Conservation (phyloP, 169 alveolate species). For the Plasmodium malariae region DNA sequence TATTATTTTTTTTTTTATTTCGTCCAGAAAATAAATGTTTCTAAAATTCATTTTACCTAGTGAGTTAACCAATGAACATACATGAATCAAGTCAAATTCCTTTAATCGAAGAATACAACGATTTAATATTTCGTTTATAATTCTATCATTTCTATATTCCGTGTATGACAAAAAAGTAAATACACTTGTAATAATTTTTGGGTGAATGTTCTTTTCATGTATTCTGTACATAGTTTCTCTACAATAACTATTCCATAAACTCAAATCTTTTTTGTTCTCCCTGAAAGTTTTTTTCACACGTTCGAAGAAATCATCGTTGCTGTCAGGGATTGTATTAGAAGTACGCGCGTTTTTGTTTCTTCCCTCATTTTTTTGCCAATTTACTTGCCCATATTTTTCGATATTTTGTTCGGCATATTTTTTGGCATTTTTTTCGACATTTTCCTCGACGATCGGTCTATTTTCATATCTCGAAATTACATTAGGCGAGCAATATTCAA, state of each 20-base stretch:
- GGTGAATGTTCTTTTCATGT: constrained; percentile 21
- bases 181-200: constrained; percentile 28
- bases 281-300: constrained; percentile 26
- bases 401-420: neutral
- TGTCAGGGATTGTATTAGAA: constrained; percentile 16
- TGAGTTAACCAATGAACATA: constrained; percentile 30
- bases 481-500: constrained; percentile 34
- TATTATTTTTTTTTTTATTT: constrained; percentile 20
- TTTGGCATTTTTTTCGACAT: neutral
- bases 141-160: constrained; percentile 48
- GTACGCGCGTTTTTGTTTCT: too few relatives aligned
- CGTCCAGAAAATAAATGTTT: constrained; percentile 44
- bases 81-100: constrained; percentile 41
- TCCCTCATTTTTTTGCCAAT: neutral
- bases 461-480: neutral
- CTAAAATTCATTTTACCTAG: constrained; percentile 25
- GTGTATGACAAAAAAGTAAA: constrained; percentile 39
- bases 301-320: constrained; percentile 38
- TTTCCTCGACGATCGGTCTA: constrained; percentile 6
- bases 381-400: neutral
- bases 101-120: constrained; percentile 52
- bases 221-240: constrained; percentile 41
- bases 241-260: constrained; percentile 44
- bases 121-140: constrained; percentile 40
- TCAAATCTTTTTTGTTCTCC: constrained; percentile 29